Percentiles rank a stretch among this genome's conserved stretches.
phyloP scores from a whole-genome alignment of 257 asterid genomes.

The Scutellaria galericulata region DNA sequence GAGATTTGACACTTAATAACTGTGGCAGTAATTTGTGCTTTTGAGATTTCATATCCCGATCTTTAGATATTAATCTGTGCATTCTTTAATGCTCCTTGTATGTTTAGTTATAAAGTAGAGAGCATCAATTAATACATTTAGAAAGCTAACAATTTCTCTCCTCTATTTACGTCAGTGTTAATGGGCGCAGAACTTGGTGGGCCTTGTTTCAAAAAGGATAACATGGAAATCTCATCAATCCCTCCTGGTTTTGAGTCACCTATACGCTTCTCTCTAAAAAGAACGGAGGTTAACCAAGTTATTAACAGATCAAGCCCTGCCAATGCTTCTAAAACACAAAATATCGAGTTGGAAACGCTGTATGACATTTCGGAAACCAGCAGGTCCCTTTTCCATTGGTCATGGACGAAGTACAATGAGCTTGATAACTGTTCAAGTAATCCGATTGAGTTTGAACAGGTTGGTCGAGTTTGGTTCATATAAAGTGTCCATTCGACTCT shows the following conservation, averaged over 20 bases:
- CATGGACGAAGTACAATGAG: constrained; percentile 54
- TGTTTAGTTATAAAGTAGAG: not conserved
- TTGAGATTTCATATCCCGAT: not conserved
- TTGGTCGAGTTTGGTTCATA: constrained; percentile 36
- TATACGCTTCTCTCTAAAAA: constrained; percentile 61
- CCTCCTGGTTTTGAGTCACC: constrained; percentile 95
- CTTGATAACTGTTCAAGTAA: constrained; percentile 60
- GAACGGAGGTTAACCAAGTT: constrained; percentile 48
- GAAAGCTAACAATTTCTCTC: constrained; percentile 8
- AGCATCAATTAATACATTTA: constrained; percentile 13
- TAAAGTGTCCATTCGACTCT: constrained; percentile 13
- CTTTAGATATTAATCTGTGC: not conserved
- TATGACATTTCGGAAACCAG: constrained; percentile 43
- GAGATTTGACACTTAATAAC: not conserved
- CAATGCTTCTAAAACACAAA: constrained; percentile 43
- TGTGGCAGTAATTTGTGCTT: not conserved
- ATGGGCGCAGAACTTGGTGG: constrained; percentile 75
- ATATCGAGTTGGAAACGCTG: constrained; percentile 47
- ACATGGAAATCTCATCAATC: constrained; percentile 66
- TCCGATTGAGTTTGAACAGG: constrained; percentile 71
- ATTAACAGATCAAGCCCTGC: constrained; percentile 43
- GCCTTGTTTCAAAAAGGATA: constrained; percentile 64
- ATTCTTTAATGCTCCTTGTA: not conserved
- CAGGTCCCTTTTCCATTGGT: constrained; percentile 50
- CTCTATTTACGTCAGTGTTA: constrained; percentile 42